phyloP scores from a whole-genome alignment of 768 basidiomycete species.

The Pisolithus orientalis region DNA sequence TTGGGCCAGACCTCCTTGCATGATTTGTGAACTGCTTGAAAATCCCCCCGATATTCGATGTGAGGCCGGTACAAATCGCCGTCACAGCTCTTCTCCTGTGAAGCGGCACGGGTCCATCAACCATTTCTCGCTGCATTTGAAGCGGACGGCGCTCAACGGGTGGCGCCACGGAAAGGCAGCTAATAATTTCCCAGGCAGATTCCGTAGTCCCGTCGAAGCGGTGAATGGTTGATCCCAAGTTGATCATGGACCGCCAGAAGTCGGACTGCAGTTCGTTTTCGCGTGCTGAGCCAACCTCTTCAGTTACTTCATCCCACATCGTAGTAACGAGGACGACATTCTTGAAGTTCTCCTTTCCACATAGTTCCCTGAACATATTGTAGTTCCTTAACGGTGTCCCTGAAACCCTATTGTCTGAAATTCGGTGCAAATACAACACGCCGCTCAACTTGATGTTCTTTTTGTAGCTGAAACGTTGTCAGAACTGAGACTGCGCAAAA shows the following conservation, averaged over 20 bases:
- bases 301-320: too few species aligned
- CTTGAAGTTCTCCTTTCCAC: neutral
- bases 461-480: constrained; percentile 15
- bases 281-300: too few species aligned
- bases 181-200: constrained; percentile 26
- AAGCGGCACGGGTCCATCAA: neutral
- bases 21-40: neutral
- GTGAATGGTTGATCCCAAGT: too few species aligned
- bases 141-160: neutral
- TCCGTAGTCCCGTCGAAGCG: constrained; percentile 15
- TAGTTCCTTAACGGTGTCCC: neutral
- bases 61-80: neutral
- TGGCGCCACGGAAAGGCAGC: neutral
- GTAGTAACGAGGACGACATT: neutral
- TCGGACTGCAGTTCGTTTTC: too few species aligned
- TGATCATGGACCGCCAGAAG: too few species aligned
- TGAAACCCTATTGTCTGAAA: neutral
- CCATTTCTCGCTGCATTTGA: neutral
- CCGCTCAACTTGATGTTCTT: constrained; percentile 22
- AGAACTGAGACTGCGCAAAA: too few species aligned
- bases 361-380: neutral
- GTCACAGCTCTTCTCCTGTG: neutral
- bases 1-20: neutral
- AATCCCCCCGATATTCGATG: neutral
- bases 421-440: constrained; percentile 28